These are phyloP conservation scores for Colletotrichum sp. DNA, from an alignment of 2,329 filamentous ascomycete species.

Conservation along the genomic window DNA sequence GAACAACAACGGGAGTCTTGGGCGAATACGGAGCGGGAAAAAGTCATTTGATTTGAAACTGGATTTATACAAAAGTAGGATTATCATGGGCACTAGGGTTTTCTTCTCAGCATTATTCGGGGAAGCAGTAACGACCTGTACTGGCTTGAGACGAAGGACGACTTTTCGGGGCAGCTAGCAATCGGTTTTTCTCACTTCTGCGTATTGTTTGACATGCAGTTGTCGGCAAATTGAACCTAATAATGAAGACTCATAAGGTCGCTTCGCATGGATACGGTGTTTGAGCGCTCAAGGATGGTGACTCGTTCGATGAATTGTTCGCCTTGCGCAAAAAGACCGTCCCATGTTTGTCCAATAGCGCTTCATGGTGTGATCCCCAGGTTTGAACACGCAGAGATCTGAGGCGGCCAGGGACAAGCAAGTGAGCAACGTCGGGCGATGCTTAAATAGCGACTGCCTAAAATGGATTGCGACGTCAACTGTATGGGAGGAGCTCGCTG, in stretches of 20 bases:
- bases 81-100: background rate
- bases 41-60: background rate
- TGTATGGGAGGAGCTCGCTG: background rate
- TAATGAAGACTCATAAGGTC: background rate
- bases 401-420: background rate
- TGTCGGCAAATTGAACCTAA: background rate
- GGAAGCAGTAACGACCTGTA: background rate
- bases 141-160: background rate
- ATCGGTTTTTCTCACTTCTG: background rate
- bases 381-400: background rate
- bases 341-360: background rate
- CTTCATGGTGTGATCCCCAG: background rate
- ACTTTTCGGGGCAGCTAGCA: background rate
- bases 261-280: background rate
- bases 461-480: background rate
- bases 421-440: background rate
- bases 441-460: background rate
- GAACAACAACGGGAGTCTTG: background rate
- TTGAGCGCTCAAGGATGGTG: background rate
- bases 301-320: background rate
- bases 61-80: background rate
- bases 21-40: conserved; percentile 11
- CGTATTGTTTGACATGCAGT: background rate
- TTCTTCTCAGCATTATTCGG: background rate
- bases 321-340: background rate